Percentiles rank a stretch among this genome's conserved stretches.
phyloP scores from a whole-genome alignment of 2,329 filamentous ascomycete genomes.

The Coniochaeta pulveracea region DNA sequence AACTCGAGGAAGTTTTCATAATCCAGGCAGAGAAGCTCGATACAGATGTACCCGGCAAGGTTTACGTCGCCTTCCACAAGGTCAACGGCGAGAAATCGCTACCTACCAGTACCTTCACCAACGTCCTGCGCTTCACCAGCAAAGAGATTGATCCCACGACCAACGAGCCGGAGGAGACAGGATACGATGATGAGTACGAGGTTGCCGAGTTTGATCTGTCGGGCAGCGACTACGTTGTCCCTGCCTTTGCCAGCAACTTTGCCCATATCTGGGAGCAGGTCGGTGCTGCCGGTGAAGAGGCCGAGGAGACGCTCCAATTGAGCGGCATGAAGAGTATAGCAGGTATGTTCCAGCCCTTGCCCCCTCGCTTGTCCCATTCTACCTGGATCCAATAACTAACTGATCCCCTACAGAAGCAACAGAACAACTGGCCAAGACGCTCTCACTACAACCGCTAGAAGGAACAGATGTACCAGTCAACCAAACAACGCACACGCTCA shows the following conservation, averaged over 20 bases:
- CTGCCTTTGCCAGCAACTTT: slow-evolving; percentile 89
- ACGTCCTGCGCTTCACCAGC: slow-evolving; percentile 90
- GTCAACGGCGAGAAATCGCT: slow-evolving; percentile 64
- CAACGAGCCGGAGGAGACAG: slow-evolving; percentile 80
- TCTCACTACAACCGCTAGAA: slow-evolving; percentile 88
- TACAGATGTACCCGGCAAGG: slow-evolving; percentile 79
- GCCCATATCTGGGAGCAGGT: slow-evolving; percentile 93
- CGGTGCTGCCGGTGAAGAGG: slow-evolving; percentile 78
- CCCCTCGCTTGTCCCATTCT: too few relatives aligned
- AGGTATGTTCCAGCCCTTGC: slow-evolving; percentile 44
- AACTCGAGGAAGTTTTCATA: slow-evolving; percentile 85
- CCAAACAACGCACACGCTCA: slow-evolving; percentile 85
- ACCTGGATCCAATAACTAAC: too few relatives aligned
- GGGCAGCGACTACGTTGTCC: slow-evolving; percentile 88
- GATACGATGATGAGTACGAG: slow-evolving; percentile 97
- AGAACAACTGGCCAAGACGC: slow-evolving; percentile 73
- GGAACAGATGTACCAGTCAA: slow-evolving; percentile 86
- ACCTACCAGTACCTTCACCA: slow-evolving; percentile 74
- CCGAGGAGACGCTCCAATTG: slow-evolving; percentile 82
- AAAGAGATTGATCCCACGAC: slow-evolving; percentile 96
- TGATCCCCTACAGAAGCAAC: slow-evolving; percentile 70
- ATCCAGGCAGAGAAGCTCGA: slow-evolving; percentile 74
- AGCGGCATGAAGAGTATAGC: slow-evolving; percentile 83
- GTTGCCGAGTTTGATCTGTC: slow-evolving; percentile 85
- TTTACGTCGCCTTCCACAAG: slow-evolving; percentile 93